Evolutionary conservation across 1,284 basidiomycete species (phyloP), one percentile per base, ranked within the genome.

Genomic region (Sporisorium scitamineum): DNA sequence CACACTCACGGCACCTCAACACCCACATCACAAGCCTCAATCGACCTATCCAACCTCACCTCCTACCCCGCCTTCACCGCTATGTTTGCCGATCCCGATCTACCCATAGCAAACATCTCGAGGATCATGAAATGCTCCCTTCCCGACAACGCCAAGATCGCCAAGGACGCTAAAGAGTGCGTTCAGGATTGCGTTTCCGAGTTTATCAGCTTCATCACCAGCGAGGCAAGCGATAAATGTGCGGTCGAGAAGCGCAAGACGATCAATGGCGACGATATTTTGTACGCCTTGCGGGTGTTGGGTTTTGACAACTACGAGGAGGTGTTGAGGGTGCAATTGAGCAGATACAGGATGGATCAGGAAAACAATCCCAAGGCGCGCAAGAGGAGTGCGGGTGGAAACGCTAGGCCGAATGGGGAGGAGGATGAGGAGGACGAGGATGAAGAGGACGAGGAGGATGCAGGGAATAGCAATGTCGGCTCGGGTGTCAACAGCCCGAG

Each of bases 221-320:
- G 91, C 39, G 94, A 95, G 85, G 94, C 94, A 3, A 92, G 92
- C 22, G 94, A 95, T 86, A 93, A 93, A 80, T 94, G 93, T 79
- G 90, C 92, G 80, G 88, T 92, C 70, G 93, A 95, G 87, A 95
- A 95, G 85, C 88, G 92, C 62, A 92, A 92, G 87, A 92, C 92
- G 47, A 94, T 97, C 55, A 94, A 93, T 20, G 94, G 94, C 20
- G 87, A 87, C 60, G 94, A 95, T 84, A 93, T 96, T 52, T 86
- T 96, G 57, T 92, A 94, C 79, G 93, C 94, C 8, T 92, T 96
- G 91, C 87, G 89, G 37, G 90, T 92, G 11, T 88, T 98, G 24
- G 95, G 96, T 8, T 97, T 99, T 79, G 95, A 97, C 80, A 94
- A 97, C 83, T 98, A 98, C 85, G 91, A 92, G 54, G 92, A 94